Percentiles rank a stretch among this genome's conserved stretches.
Evolutionary conservation across 164 flowering plant species (phyloP).

Genomic region (Tetracentron sinense): DNA sequence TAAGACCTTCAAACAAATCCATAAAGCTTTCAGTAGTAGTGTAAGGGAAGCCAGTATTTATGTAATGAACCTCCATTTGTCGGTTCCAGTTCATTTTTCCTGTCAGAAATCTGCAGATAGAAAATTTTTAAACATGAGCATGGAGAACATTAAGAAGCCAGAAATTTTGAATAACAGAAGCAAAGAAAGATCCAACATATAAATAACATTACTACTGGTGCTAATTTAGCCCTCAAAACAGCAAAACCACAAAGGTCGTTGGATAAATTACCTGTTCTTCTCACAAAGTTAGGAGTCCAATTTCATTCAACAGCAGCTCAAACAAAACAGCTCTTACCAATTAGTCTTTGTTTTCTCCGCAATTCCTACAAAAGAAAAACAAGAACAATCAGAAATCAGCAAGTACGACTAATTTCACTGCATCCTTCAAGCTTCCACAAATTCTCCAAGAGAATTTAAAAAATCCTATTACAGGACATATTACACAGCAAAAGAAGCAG

Average conservation of each 20-base stretch:
- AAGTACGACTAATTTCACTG: not conserved
- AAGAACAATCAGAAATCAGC: not conserved
- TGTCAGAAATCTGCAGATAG: constrained; percentile 13
- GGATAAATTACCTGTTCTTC: too few species aligned
- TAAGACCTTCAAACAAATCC: constrained; percentile 67
- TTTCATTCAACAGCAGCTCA: too few species aligned
- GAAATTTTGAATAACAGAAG: not conserved
- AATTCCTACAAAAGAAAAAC: too few species aligned
- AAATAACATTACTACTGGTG: not conserved
- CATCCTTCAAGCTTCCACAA: not conserved
- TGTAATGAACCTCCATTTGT: constrained; percentile 69
- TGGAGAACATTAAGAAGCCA: not conserved
- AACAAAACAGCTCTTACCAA: too few species aligned
- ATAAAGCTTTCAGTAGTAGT: constrained; percentile 58
- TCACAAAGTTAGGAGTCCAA: too few species aligned
- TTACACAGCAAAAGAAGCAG: too few species aligned
- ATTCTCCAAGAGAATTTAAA: not conserved
- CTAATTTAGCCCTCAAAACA: not conserved
- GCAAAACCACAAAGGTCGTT: not conserved
- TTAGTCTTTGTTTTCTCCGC: too few species aligned
- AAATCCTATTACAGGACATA: not conserved
- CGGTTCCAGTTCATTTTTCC: constrained; percentile 42
- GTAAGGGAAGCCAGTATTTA: constrained; percentile 70
- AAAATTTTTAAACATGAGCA: not conserved
- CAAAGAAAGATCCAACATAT: not conserved